A percentile compares a stretch with the other conserved stretches of the same genome.
phyloP scores from a whole-genome alignment of 441 rosid genomes.

The Rhodomyrtus psidioides region DNA sequence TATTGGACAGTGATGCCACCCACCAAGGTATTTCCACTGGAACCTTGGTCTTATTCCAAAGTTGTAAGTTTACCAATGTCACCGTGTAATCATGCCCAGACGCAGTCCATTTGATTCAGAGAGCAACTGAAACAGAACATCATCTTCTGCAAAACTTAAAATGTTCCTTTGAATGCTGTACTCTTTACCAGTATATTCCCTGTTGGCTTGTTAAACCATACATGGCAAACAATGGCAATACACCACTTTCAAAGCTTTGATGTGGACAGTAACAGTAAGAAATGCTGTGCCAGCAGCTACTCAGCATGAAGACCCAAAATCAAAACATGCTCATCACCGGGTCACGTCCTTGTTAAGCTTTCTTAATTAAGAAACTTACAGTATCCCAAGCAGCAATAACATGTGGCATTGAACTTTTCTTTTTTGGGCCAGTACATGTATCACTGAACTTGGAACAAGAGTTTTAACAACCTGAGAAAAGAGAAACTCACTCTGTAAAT shows the following conservation, averaged over 20 bases:
- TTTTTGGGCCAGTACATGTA: neutral
- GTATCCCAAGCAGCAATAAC: neutral
- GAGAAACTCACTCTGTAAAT: conserved; percentile 57
- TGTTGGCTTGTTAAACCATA: neutral
- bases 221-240: neutral
- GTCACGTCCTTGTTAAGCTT: neutral
- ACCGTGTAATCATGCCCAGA: neutral
- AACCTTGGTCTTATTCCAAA: neutral
- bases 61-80: neutral
- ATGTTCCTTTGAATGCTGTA: neutral
- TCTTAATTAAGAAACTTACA: neutral
- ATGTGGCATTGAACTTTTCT: neutral
- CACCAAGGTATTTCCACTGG: neutral
- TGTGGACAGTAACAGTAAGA: neutral
- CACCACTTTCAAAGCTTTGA: neutral
- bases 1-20: neutral
- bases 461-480: neutral
- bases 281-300: neutral
- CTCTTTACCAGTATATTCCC: neutral
- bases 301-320: neutral
- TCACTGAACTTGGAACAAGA: neutral
- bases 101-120: neutral
- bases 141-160: neutral
- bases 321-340: neutral
- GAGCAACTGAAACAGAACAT: neutral